Evolutionary conservation across 352 stramenopile genomes (phyloP), one percentile per base, ranked within the genome.

Genomic region (Pythium monospermum): DNA sequence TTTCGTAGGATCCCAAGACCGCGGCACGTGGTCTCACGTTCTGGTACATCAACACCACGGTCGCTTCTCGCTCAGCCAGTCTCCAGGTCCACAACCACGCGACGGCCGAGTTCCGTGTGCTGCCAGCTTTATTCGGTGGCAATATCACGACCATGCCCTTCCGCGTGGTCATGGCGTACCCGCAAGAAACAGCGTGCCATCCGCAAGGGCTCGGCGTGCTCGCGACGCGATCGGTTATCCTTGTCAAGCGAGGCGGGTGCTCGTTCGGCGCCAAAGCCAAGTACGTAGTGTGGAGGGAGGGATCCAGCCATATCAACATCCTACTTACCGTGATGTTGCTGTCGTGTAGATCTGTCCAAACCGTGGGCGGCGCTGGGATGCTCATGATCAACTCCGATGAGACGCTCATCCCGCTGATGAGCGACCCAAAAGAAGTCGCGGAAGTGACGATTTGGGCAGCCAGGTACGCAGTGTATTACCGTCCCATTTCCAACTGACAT

Each of bases 241-340:
- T 86, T n/a, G 76, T 86, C n/a, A 85, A 83, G 56, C 71, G 70
- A 10, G 79, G 79, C 7, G 70, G 64, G 21, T 90, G 79, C 47
- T 86, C 76, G 0, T 86, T 90, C 50, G 69, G 65, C 4, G 49
- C 53, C 16, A 90, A 90, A 43, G 64, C 82, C 46, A 82, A 68
- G 79, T 90, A 59, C 11, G 33, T 41, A n/a, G n/a, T n/a, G n/a
- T n/a, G n/a, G n/a, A n/a, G n/a, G n/a, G n/a, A n/a, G n/a, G n/a
- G n/a, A n/a, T n/a, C n/a, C n/a, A n/a, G n/a, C n/a, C n/a, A n/a
- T n/a, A n/a, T n/a, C n/a, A n/a, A n/a, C 18, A 30, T 19, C 45
- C 15, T 1, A 32, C 28, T 22, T 25, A 23, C 16, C 10, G 6
- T 45, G 18, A 28, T 45, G 38, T 21, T 38, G 22, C 12, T 45